Evolutionary conservation across 2,329 filamentous ascomycete species (phyloP), one percentile per base, ranked within the genome.

Genomic region (Sarocladium kiliense): DNA sequence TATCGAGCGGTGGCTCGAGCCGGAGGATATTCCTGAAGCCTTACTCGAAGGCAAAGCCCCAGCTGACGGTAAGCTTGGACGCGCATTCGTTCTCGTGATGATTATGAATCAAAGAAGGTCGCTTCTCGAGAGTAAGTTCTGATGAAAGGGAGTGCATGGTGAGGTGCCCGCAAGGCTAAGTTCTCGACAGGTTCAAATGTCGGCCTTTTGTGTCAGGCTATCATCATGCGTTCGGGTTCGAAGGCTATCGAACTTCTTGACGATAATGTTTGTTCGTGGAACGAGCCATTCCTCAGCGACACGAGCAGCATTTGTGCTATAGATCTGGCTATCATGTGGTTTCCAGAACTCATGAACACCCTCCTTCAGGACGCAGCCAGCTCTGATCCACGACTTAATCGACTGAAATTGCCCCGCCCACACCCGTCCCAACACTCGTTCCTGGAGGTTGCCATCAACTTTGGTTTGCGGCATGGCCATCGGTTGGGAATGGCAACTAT

Each of bases 301-400:
- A 16, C 34, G 11, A 36, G 47, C 16, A 12, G 18, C 5, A 36
- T 51, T 14, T 36, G 47, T 14, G 47, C 47, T 36, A 51, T 51
- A 3, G 47, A 51, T 23, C 18, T 51, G 7, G 47, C 47, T 16
- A 36, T 51, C 16, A 51, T 51, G 47, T 51, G 47, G 47, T 51
- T 51, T 23, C 47, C 47, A 36, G 47, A 51, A 16, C 47, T 51
- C 18, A 23, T 51, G 9, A 51, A 51, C 11, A 14, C 47, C 19
- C 18, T 51, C 3, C 26, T 51, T 14, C 23, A 51, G 36, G 27
- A 14, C 10, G 21, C 21, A 12, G 10, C n/a, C 3, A 36, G 14
- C n/a, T 3, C 3, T 5, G 47, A 51, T 36, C 3, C 14, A 10
- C 47, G 47, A 3, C 26, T 51, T 3, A 36, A 23, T 32, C 47